Conservation (phyloP, 2,329 filamentous ascomycete species). For the Penicillium sp. region DNA sequence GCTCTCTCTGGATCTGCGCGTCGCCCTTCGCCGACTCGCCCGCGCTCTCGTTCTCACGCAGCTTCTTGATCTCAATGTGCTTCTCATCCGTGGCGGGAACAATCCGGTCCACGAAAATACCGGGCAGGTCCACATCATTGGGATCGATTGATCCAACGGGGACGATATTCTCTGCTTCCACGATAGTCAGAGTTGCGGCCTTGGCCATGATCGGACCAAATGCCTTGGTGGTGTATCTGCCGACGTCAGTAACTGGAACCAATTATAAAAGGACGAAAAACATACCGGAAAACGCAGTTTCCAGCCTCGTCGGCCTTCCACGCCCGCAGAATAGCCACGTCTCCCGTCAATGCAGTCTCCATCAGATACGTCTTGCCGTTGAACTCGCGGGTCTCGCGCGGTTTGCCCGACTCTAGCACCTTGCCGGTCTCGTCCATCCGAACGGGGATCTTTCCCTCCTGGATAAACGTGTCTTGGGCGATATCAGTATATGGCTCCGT, state of each 20-base stretch:
- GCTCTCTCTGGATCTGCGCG: conserved; percentile 42
- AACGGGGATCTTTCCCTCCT: conserved; percentile 58
- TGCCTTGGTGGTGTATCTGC: conserved; percentile 66
- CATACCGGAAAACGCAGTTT: conserved; percentile 73
- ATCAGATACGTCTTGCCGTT: conserved; percentile 71
- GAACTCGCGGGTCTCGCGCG: conserved; percentile 71
- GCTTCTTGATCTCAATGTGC: conserved; percentile 67
- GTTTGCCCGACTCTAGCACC: conserved; percentile 66
- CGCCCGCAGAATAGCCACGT: conserved; percentile 74
- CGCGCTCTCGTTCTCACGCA: conserved; percentile 45
- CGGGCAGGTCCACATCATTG: conserved; percentile 73
- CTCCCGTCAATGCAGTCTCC: conserved; percentile 72
- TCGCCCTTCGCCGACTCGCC: conserved; percentile 36
- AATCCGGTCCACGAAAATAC: conserved; percentile 79
- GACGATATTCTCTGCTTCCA: conserved; percentile 83
- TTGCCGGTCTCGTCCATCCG: conserved; percentile 79
- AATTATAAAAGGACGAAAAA: background rate
- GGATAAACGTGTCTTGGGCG: conserved; percentile 34
- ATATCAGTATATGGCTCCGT: background rate
- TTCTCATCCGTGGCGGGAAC: conserved; percentile 71
- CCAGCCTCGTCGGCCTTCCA: conserved; percentile 74
- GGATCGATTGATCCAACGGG: conserved; percentile 69
- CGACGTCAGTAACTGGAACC: background rate
- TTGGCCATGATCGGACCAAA: conserved; percentile 79
- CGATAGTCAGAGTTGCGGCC: conserved; percentile 72